Base-by-base conservation (phyloP, 768 basidiomycete species). In the Steccherinum ochraceum region DNA sequence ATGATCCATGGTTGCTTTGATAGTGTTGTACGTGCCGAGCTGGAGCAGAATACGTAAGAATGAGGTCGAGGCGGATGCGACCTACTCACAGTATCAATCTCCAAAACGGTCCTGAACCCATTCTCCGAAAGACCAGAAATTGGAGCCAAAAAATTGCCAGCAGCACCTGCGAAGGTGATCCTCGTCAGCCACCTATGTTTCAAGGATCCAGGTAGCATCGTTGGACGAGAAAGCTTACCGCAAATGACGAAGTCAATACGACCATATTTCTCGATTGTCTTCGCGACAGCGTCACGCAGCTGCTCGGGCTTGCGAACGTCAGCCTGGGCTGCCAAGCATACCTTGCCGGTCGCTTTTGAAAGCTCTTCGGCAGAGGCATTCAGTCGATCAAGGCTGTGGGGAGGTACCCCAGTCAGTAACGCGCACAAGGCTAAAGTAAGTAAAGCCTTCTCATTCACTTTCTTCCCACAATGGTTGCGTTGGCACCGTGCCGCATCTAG, bases 191-290 rank as follows among this genome's bases (percentile, higher is more conserved):
- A 11, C 43, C 13, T 12, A 3, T n/a, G 24, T 46, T 40, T 3
- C 41, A 2, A 3, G 45, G n/a, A n/a, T 13, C 19, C 13, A 13
- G 35, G 5, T 16, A 40, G 24, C 3, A 40, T 19, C 30, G 39
- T 16, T 10, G n/a, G 12, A 35, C 39, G 45, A 45, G 23, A 24
- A 40, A 35, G 69, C 75, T 51, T 66, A 89, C 93, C 93, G 63
- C 91, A 93, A 50, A 97, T 89, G 46, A 97, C 94, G 64, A 90
- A 95, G 69, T 99, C 94, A 52, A 99, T 91, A 56, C 75, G 76
- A 0, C 94, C 93, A 62, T 88, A 93, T 57, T 73, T 75, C 54
- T 83, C 78, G 16, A 93, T 78, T 1, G 89, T 80, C 62, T 80
- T 77, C 23, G 79, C 67, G 18, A 90, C 94, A 4, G 95, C 95